Percentiles rank a stretch among this genome's conserved stretches.
Conservation (phyloP, 177 flowering plant species). For the Tripterygium wilfordii region DNA sequence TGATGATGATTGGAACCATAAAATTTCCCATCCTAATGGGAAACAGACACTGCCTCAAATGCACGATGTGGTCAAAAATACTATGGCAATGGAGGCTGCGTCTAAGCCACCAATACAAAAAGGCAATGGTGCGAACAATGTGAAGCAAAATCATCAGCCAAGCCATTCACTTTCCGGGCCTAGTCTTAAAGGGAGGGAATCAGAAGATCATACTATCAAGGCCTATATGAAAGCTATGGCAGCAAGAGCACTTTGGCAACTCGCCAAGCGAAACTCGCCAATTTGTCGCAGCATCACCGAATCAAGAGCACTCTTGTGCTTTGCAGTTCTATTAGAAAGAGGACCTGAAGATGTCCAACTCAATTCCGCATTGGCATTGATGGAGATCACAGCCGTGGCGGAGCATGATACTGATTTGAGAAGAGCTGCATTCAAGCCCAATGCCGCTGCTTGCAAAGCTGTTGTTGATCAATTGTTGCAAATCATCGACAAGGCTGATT, state of each 20-base stretch:
- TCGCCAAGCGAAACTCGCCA: slow-evolving; percentile 31
- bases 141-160: slow-evolving; percentile 21
- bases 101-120: slow-evolving; percentile 9
- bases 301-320: slow-evolving; percentile 46
- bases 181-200: slow-evolving; percentile 38
- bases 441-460: slow-evolving; percentile 41
- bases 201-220: slow-evolving; percentile 51
- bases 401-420: slow-evolving; percentile 42
- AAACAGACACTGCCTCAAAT: slow-evolving; percentile 19
- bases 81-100: slow-evolving; percentile 30
- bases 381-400: slow-evolving; percentile 51
- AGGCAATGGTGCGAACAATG: slow-evolving; percentile 3
- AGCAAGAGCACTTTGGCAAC: slow-evolving; percentile 42
- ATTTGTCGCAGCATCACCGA: slow-evolving; percentile 49
- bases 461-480: slow-evolving; percentile 40
- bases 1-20: slow-evolving; percentile 25
- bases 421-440: slow-evolving; percentile 46
- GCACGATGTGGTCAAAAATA: slow-evolving; percentile 39
- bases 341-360: slow-evolving; percentile 31
- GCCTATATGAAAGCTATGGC: slow-evolving; percentile 54
- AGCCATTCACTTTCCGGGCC: slow-evolving; percentile 15
- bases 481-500: slow-evolving; percentile 28
- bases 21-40: slow-evolving; percentile 4
- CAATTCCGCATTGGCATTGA: slow-evolving; percentile 51
- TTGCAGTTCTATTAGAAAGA: slow-evolving; percentile 43